Conservation (phyloP, 2,329 filamentous ascomycete species). For the Sarocladiaceae sp. region DNA sequence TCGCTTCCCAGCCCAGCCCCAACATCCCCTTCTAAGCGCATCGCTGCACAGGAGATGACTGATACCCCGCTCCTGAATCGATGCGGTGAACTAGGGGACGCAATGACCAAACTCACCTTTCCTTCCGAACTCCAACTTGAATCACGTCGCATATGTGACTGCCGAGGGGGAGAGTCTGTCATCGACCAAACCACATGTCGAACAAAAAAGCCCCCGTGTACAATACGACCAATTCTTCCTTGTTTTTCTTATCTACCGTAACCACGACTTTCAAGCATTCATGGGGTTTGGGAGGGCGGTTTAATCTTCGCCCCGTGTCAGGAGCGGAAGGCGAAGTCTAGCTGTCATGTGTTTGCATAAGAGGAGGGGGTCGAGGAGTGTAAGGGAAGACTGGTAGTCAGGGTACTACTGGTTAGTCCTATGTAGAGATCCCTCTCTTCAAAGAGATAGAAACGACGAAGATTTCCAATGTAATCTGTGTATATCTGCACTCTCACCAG, state of each 20-base stretch:
- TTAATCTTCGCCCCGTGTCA: too few relatives aligned
- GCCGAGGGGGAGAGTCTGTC: too few relatives aligned
- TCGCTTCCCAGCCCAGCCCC: slow-evolving; percentile 38
- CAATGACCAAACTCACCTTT: slow-evolving; percentile 10
- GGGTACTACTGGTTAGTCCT: too few relatives aligned
- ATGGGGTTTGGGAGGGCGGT: slow-evolving; percentile 6
- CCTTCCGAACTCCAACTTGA: slow-evolving; percentile 3
- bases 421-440: too few relatives aligned
- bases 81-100: too few relatives aligned
- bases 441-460: slow-evolving; percentile 2
- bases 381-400: too few relatives aligned
- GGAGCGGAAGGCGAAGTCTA: too few relatives aligned
- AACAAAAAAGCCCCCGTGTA: slow-evolving; percentile 6
- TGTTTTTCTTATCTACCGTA: not conserved
- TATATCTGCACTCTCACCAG: not conserved
- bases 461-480: slow-evolving; percentile 7
- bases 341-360: slow-evolving; percentile 2
- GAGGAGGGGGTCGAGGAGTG: not conserved
- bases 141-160: slow-evolving; percentile 3
- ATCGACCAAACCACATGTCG: not conserved
- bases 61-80: too few relatives aligned
- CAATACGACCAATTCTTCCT: not conserved
- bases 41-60: too few relatives aligned
- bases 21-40: slow-evolving; percentile 59
- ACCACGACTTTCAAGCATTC: slow-evolving; percentile 3